Percentiles rank a stretch among this genome's conserved stretches.
Conservation (phyloP, 202 grass and related monocot genomes). For the Cymbopogon flexuosus region DNA sequence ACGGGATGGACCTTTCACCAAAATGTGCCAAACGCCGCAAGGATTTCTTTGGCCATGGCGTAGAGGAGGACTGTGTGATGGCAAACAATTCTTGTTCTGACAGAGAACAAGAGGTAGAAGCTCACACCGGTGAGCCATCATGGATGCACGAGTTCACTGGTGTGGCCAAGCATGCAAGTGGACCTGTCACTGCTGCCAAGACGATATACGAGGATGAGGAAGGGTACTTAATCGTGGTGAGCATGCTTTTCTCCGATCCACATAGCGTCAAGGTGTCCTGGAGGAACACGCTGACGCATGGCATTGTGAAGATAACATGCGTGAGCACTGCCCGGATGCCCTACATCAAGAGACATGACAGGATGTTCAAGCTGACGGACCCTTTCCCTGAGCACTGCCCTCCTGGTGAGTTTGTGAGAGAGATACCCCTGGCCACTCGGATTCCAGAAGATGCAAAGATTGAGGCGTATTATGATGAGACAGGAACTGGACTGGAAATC, state of each 20-base stretch:
- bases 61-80: constrained; percentile 50
- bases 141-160: constrained; percentile 65
- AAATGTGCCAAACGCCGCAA: constrained; percentile 52
- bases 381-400: constrained; percentile 66
- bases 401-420: constrained; percentile 54
- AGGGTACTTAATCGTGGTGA: constrained; percentile 66
- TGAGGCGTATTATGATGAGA: constrained; percentile 68
- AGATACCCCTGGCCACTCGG: constrained; percentile 61
- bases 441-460: constrained; percentile 67
- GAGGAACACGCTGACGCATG: constrained; percentile 65
- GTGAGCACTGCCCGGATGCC: constrained; percentile 57
- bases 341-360: constrained; percentile 51
- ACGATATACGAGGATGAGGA: constrained; percentile 76
- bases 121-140: constrained; percentile 44
- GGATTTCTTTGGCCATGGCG: constrained; percentile 41
- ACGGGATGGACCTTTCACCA: constrained; percentile 61
- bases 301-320: constrained; percentile 63
- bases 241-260: constrained; percentile 58
- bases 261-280: constrained; percentile 66
- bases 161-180: constrained; percentile 56
- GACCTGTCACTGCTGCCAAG: constrained; percentile 68
- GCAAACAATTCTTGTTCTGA: constrained; percentile 55
- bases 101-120: constrained; percentile 65
- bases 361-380: constrained; percentile 58
- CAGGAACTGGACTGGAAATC: constrained; percentile 58